Conservation (phyloP, 176 grass and related monocot species). For the Tuctoria greenei region DNA sequence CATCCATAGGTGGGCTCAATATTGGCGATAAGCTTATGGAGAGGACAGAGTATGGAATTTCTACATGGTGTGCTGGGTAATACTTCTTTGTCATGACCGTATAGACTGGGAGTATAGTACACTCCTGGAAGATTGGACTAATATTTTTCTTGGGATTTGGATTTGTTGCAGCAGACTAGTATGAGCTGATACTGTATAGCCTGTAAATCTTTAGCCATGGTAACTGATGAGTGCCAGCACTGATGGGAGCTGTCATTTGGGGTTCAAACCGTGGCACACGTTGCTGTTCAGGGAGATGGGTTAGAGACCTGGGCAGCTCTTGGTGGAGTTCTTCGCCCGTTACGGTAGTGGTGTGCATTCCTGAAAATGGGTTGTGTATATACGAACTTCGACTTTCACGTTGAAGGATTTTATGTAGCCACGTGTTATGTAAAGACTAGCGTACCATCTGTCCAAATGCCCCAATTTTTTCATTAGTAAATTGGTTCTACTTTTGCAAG, state of each 20-base stretch:
- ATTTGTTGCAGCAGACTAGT: slow-evolving; percentile 10
- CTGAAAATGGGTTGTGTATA: background rate
- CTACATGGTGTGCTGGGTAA: slow-evolving; percentile 29
- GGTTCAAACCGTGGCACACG: background rate
- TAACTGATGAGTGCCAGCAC: background rate
- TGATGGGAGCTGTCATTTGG: background rate
- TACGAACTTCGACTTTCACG: background rate
- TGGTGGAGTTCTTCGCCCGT: background rate
- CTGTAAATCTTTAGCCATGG: background rate
- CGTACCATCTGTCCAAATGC: background rate
- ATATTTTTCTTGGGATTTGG: background rate
- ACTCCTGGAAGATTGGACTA: background rate
- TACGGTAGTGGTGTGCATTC: background rate
- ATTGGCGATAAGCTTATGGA: slow-evolving; percentile 59
- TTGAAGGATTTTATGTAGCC: background rate
- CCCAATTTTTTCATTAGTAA: background rate
- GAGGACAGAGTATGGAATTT: background rate
- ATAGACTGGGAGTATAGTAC: background rate
- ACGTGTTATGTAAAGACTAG: background rate
- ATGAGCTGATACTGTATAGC: background rate
- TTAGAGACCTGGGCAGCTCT: background rate
- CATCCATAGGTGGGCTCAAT: slow-evolving; percentile 96
- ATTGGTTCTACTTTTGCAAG: too few relatives aligned
- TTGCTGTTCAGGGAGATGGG: background rate
- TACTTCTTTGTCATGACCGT: background rate